phyloP scores from a whole-genome alignment of 352 stramenopile genomes.

The Phytopythium aichiense region DNA sequence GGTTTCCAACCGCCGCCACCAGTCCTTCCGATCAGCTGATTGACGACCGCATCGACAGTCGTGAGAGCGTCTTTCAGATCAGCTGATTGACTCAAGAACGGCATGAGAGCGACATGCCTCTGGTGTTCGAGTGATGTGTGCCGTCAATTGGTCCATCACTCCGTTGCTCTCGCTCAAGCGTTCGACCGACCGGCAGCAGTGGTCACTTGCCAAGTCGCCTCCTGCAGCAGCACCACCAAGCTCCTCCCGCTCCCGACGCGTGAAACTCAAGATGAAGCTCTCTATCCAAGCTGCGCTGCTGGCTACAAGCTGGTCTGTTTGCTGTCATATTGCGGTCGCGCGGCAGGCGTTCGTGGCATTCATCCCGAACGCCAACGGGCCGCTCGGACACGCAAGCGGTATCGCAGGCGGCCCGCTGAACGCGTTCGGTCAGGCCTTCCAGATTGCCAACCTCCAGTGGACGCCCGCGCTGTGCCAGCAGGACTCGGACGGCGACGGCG shows the following conservation, averaged over 20 bases:
- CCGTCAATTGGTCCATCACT: too few species aligned
- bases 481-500: conserved; percentile 75
- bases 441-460: conserved; percentile 33
- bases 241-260: neutral
- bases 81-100: too few species aligned
- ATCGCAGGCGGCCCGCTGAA: conserved; percentile 51
- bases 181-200: neutral
- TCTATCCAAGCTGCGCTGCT: conserved; percentile 8
- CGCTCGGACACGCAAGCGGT: conserved; percentile 53
- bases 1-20: neutral
- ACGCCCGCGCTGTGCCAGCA: conserved; percentile 48
- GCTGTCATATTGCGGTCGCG: conserved; percentile 5
- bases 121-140: neutral
- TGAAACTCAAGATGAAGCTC: conserved; percentile 3
- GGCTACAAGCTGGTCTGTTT: neutral
- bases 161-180: neutral
- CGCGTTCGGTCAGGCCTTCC: conserved; percentile 59
- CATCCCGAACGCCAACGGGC: conserved; percentile 52
- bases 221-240: neutral
- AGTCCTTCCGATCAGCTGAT: neutral
- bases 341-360: conserved; percentile 45
- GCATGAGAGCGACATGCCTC: too few species aligned
- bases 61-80: too few species aligned
- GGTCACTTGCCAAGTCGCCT: neutral
- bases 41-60: neutral